phyloP scores from a whole-genome alignment of 805 yeast genomes.

The Lipomyces sp. region DNA sequence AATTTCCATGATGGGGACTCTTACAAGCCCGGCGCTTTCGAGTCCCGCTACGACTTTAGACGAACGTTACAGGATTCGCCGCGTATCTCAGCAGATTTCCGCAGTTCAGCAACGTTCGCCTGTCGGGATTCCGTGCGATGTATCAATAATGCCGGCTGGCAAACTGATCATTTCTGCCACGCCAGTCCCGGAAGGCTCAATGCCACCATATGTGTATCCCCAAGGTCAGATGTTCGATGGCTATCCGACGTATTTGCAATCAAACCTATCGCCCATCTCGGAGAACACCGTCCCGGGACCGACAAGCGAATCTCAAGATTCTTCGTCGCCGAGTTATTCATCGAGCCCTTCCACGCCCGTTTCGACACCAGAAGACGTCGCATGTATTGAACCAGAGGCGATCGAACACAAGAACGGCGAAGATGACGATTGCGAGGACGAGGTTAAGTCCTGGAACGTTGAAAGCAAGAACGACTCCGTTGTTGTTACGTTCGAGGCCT shows the following conservation, averaged over 20 bases:
- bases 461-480: not conserved
- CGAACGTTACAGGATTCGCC: not conserved
- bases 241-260: not conserved
- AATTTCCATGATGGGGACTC: not conserved
- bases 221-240: not conserved
- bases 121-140: not conserved
- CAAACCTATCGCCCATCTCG: not conserved
- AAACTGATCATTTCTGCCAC: not conserved
- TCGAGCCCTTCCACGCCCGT: not conserved
- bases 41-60: not conserved
- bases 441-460: not conserved
- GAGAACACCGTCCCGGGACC: not conserved
- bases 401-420: not conserved
- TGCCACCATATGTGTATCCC: not conserved
- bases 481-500: not conserved
- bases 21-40: not conserved
- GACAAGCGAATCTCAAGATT: not conserved
- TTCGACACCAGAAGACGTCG: not conserved
- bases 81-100: not conserved
- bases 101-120: not conserved
- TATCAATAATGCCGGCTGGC: not conserved
- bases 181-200: not conserved
- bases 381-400: not conserved
- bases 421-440: not conserved
- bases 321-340: slow-evolving; percentile 1